A percentile compares a stretch with the other conserved stretches of the same genome.
Conservation (phyloP, 2,329 filamentous ascomycete species). For the Fusarium citri region DNA sequence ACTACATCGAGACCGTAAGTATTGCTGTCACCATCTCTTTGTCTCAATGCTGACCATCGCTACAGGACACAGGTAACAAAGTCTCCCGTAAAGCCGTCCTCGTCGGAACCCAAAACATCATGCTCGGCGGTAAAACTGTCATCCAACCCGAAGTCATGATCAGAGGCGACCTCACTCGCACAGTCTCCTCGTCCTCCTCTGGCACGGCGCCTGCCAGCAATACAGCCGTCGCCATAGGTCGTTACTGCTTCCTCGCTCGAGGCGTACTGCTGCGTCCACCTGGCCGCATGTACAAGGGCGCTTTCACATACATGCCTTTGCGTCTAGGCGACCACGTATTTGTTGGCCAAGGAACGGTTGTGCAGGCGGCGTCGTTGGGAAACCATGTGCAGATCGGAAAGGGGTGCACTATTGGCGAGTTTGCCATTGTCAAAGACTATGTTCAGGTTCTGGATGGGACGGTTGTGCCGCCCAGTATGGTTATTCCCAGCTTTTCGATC, state of each 20-base stretch:
- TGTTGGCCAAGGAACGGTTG: constrained; percentile 77
- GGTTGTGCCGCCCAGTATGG: constrained; percentile 87
- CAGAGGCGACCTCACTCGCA: constrained; percentile 84
- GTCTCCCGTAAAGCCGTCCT: constrained; percentile 92
- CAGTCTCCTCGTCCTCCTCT: constrained; percentile 58
- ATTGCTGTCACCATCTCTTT: neutral
- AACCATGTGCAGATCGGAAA: constrained; percentile 88
- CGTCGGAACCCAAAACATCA: constrained; percentile 96
- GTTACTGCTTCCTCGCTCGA: constrained; percentile 88
- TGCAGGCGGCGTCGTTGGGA: constrained; percentile 86
- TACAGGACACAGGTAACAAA: constrained; percentile 96
- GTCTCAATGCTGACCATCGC: neutral
- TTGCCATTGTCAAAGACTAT: constrained; percentile 94
- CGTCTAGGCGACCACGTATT: constrained; percentile 96
- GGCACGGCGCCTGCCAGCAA: constrained; percentile 60
- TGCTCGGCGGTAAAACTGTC: constrained; percentile 94
- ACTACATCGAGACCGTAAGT: constrained; percentile 94
- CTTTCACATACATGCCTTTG: constrained; percentile 85
- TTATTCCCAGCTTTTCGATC: constrained; percentile 90
- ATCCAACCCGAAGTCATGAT: constrained; percentile 96
- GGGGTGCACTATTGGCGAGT: constrained; percentile 81
- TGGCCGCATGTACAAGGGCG: constrained; percentile 81
- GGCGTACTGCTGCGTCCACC: constrained; percentile 85
- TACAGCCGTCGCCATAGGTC: constrained; percentile 85
- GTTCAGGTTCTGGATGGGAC: constrained; percentile 87